Evolutionary conservation across 495 filamentous ascomycete species (phyloP).

Genomic region (Aspergillus egyptiacus): DNA sequence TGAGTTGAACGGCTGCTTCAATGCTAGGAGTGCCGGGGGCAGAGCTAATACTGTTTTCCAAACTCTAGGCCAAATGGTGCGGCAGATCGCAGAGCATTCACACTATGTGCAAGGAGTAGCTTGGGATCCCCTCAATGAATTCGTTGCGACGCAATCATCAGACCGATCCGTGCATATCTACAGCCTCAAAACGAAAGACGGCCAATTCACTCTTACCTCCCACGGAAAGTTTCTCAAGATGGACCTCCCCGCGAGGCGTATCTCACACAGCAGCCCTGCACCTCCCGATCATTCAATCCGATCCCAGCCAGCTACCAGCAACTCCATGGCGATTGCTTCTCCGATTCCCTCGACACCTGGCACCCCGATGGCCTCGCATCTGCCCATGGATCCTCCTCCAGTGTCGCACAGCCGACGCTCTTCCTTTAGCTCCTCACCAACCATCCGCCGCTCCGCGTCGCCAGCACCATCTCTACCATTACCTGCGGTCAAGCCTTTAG

Average conservation of each 20-base stretch:
- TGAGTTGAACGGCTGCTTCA: constrained; percentile 33
- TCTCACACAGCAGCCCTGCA: constrained; percentile 88
- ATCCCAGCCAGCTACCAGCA: constrained; percentile 52
- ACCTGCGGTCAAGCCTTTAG: constrained; percentile 93
- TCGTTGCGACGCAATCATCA: constrained; percentile 95
- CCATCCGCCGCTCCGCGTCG: constrained; percentile 80
- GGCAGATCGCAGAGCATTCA: constrained; percentile 97
- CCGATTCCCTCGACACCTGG: constrained; percentile 88
- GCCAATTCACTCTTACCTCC: constrained; percentile 81
- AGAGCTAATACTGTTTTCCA: not conserved
- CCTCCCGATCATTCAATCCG: constrained; percentile 67
- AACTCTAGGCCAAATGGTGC: constrained; percentile 74
- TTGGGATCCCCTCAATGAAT: constrained; percentile 98
- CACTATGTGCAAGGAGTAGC: constrained; percentile 98
- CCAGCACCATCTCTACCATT: constrained; percentile 93
- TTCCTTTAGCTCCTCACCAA: constrained; percentile 87
- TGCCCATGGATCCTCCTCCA: constrained; percentile 96
- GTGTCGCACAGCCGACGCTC: constrained; percentile 88
- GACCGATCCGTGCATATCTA: constrained; percentile 98
- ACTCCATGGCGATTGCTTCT: constrained; percentile 61
- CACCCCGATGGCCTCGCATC: constrained; percentile 81
- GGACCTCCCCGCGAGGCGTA: constrained; percentile 83
- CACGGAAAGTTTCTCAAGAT: constrained; percentile 74
- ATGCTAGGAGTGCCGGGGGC: not conserved
- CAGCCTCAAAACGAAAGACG: constrained; percentile 90